Evolutionary conservation across 1,284 basidiomycete genomes (phyloP).

Genomic region (Trametes polyzona): DNA sequence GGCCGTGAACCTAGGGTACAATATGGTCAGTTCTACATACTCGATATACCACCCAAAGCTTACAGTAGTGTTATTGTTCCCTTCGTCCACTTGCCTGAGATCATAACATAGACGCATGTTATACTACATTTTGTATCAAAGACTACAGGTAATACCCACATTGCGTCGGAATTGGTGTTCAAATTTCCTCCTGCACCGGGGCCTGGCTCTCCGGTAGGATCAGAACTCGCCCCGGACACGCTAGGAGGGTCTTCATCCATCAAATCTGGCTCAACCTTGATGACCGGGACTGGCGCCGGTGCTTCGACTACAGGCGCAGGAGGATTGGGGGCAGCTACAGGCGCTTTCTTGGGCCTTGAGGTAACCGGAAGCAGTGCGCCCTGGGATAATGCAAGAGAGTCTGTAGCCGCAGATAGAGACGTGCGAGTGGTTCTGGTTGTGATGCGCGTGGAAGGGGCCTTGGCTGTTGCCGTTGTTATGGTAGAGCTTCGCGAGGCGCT

Average conservation of each 20-base stretch:
- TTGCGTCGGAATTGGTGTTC: not conserved
- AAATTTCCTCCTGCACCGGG: not conserved
- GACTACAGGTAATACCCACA: not conserved
- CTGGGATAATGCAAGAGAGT: not conserved
- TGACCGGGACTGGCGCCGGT: too few relatives aligned
- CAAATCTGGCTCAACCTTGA: too few relatives aligned
- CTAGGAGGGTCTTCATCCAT: not conserved
- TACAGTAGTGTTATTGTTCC: not conserved
- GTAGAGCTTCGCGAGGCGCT: not conserved
- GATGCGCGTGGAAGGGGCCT: not conserved
- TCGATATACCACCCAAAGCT: too few relatives aligned
- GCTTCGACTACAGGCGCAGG: too few relatives aligned
- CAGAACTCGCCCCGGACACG: too few relatives aligned
- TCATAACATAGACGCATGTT: too few relatives aligned
- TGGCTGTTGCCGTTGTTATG: not conserved
- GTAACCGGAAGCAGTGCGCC: not conserved
- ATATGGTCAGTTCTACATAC: too few relatives aligned
- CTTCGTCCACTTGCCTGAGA: not conserved
- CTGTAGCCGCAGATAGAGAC: slow-evolving; percentile 10
- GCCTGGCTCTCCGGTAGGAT: too few relatives aligned
- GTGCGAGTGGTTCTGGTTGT: slow-evolving; percentile 14
- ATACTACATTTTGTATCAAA: too few relatives aligned
- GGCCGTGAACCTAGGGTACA: too few relatives aligned
- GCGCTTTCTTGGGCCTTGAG: not conserved
- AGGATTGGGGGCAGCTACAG: not conserved